Evolutionary conservation across 345 rosid species (phyloP), one percentile per base, ranked within the genome.

Genomic region (Eucalyptus marginata): DNA sequence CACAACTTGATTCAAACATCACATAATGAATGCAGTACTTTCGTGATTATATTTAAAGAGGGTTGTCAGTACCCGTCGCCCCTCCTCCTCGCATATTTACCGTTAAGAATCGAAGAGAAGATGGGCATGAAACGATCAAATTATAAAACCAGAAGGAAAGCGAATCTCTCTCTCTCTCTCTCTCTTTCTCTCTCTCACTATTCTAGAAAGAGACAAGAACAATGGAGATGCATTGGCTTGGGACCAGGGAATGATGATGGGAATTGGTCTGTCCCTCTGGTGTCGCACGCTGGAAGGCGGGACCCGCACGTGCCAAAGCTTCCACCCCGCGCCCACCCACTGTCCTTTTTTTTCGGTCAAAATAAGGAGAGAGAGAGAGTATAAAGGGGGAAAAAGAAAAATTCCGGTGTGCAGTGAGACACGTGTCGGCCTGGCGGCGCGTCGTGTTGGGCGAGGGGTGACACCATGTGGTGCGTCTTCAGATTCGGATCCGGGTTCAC

Each of bases 1-100:
- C 9, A 76, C 27, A 7, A 6, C 27, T 10, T 3, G 47, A 20
- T 76, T 10, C 8, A 24, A 36, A 20, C 15, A 10, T 20, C 7
- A 18, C 8, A 5, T 10, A 71, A 0, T 12, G 14, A 11, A 24
- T 5, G 5, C 14, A 5, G 44, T 33, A 16, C 20, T 68, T 8
- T 17, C 2, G 7, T 4, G 12, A 17, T 16, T 13, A 68, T 1
- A 33, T 31, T 16, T 8, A 16, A n/a, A 14, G 9, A n/a, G 40
- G 76, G 1, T n/a, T 14, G 40, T 0, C 2, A 7, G 76, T 27
- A 12, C 31, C 8, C 15, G 0, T 59, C 16, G 8, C 68, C 68
- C 16, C 18, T 31, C 17, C 5, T 64, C 71, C 18, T 64, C 5
- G 6, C 76, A 66, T 66, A 22, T 15, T 7, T 64, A n/a, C 20